These are phyloP conservation scores for Nidula microcarpa DNA, from an alignment of 768 basidiomycete species.

Conservation along the genomic window DNA sequence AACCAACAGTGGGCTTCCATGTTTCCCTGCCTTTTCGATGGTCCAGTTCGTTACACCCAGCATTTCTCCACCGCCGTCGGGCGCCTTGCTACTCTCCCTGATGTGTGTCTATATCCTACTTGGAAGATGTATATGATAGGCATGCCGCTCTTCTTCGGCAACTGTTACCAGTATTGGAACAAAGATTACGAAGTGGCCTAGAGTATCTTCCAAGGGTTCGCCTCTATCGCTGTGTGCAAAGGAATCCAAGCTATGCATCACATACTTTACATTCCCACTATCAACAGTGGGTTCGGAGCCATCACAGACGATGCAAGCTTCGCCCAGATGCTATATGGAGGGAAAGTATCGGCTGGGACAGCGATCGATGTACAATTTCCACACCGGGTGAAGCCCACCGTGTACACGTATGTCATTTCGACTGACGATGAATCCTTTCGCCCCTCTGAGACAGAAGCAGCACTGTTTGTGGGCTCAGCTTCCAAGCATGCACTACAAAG, in stretches of 20 bases:
- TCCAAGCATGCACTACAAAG: constrained; percentile 85
- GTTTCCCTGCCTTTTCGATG: constrained; percentile 65
- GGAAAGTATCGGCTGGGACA: constrained; percentile 9
- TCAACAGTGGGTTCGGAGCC: constrained; percentile 58
- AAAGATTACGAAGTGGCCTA: constrained; percentile 65
- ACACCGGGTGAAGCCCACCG: constrained; percentile 68
- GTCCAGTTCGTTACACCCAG: constrained; percentile 67
- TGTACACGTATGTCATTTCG: constrained; percentile 85
- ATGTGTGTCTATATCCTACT: constrained; percentile 67
- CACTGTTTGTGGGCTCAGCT: constrained; percentile 84
- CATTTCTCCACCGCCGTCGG: constrained; percentile 74
- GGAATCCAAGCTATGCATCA: constrained; percentile 71
- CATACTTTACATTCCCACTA: constrained; percentile 69
- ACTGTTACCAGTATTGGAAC: constrained; percentile 66
- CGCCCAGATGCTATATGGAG: constrained; percentile 48
- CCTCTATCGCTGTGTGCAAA: constrained; percentile 60
- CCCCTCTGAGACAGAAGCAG: constrained; percentile 84
- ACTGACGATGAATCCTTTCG: constrained; percentile 72
- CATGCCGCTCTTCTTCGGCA: constrained; percentile 59
- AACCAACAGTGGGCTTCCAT: constrained; percentile 32
- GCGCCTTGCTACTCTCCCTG: constrained; percentile 57
- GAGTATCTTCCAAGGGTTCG: constrained; percentile 64
- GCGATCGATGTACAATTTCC: constrained; percentile 10
- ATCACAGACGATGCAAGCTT: constrained; percentile 49
- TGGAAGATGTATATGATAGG: constrained; percentile 75